Conservation (phyloP, 108 stramenopile genomes). For the Ochromonas danica region DNA sequence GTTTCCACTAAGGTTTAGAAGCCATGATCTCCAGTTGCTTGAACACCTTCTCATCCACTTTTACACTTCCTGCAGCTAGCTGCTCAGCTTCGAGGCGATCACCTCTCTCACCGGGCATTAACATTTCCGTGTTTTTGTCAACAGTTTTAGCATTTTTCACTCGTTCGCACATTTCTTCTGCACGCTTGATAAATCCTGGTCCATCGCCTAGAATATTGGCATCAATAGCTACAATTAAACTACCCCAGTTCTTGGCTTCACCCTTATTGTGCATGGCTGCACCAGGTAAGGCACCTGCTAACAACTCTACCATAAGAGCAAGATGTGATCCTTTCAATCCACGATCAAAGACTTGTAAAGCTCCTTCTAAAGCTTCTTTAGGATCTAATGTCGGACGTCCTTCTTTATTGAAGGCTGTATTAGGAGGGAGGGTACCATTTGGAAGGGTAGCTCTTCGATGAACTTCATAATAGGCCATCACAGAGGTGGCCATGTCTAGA, state of each 20-base stretch:
- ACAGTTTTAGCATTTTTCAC: conserved; percentile 35
- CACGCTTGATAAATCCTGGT: conserved; percentile 30
- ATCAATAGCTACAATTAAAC: conserved; percentile 48
- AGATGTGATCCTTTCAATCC: conserved; percentile 51
- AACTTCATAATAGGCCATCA: conserved; percentile 49
- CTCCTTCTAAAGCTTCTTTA: conserved; percentile 44
- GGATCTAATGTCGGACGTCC: conserved; percentile 48
- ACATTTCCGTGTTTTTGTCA: neutral
- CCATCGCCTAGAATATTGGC: conserved; percentile 43
- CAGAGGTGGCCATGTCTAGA: conserved; percentile 56
- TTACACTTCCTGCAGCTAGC: conserved; percentile 6
- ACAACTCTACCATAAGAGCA: conserved; percentile 51
- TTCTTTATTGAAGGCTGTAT: conserved; percentile 48
- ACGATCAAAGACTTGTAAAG: conserved; percentile 50
- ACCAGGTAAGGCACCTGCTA: conserved; percentile 46
- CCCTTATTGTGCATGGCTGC: conserved; percentile 49
- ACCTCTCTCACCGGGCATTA: conserved; percentile 37
- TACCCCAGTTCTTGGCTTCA: conserved; percentile 46
- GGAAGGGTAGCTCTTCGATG: conserved; percentile 49
- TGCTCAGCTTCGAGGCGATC: conserved; percentile 22
- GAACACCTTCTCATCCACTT: neutral
- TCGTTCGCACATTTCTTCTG: conserved; percentile 6
- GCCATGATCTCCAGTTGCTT: neutral
- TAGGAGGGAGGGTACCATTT: conserved; percentile 46
- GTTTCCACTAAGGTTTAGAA: neutral